A percentile compares a stretch with the other conserved stretches of the same genome.
Conservation (phyloP, 2,329 filamentous ascomycete species). For the Corinectria fuckeliana region DNA sequence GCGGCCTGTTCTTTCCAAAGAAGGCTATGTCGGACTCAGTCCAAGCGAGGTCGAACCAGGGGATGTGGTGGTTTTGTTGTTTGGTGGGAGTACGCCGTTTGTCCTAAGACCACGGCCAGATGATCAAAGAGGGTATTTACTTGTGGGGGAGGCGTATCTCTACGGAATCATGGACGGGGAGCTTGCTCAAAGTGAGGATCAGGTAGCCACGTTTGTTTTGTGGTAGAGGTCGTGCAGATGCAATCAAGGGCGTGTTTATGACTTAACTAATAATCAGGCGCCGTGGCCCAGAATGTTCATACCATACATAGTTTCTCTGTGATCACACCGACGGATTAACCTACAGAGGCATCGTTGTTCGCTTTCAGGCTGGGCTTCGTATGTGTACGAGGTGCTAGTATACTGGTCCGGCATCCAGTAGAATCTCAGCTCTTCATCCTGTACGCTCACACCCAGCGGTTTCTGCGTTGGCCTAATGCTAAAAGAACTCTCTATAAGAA, state of each 20-base stretch:
- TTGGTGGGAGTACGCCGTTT: constrained; percentile 5
- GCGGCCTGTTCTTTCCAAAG: background rate
- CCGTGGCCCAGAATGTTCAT: background rate
- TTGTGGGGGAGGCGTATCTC: constrained; percentile 13
- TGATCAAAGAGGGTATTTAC: background rate
- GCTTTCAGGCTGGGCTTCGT: too few species aligned
- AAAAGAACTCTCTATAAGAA: too few species aligned
- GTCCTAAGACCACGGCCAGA: background rate
- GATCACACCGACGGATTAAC: too few species aligned
- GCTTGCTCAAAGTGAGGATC: background rate
- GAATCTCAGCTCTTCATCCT: background rate
- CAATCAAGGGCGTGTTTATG: too few species aligned
- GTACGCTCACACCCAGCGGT: too few species aligned
- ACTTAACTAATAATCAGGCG: too few species aligned
- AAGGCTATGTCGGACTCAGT: constrained; percentile 1
- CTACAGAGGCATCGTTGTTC: background rate
- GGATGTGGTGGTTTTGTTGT: constrained; percentile 8
- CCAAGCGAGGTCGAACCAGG: background rate
- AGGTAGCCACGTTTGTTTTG: background rate
- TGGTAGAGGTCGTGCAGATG: background rate
- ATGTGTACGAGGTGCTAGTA: too few species aligned
- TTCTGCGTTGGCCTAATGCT: too few species aligned
- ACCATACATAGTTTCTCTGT: too few species aligned
- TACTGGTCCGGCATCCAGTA: background rate
- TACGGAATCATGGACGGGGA: constrained; percentile 19